Base-by-base conservation (phyloP, 106 monocot genomes). In the Dioscorea alata region DNA sequence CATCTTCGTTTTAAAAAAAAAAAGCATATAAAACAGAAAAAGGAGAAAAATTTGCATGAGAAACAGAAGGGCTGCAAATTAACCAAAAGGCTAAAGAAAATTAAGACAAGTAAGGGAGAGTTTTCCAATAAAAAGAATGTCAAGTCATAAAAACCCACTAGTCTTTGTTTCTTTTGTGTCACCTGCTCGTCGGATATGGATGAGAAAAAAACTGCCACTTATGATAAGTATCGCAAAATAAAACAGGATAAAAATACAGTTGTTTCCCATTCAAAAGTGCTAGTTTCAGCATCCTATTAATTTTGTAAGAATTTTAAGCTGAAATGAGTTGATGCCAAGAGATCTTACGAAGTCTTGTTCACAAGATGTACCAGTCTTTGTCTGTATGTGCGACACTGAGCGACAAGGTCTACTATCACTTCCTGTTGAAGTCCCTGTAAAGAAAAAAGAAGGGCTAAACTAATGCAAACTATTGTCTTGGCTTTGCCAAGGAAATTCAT, bases 301-400 rank as follows among this genome's bases (percentile, higher is more conserved):
- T 14, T 13, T 28, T 28, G 8, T 23, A 64, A 33, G 33, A 64
- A 35, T 64, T 17, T 17, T 16, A 64, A 19, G 15, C 28, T 42
- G 63, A 32, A 4, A 64, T 33, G 6, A 4, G 18, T 2, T 33
- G 16, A 48, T 4, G 33, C 8, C 15, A 70, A 25, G 16, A 56
- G 67, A 35, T 69, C 82, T 82, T 77, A 82, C 82, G 69, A 75
- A 75, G 82, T 81, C n/a, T 65, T 76, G 57, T 76, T 73, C 33
- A 81, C 76, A 73, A 81, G 81, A n/a, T 81, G 76, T 50, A 77
- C 68, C 57, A 82, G 53, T 69, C 77, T 73, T 32, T 73, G 68
- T 72, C 73, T 82, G 60, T 82, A 64, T 50, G 77, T 65, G 54
- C 64, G 73, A 32, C 82, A 77, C 33, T 82, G 82, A n/a, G 60